Evolutionary conservation across 1,284 basidiomycete species (phyloP), one percentile per base, ranked within the genome.

Genomic region (Apiotrichum sp.): DNA sequence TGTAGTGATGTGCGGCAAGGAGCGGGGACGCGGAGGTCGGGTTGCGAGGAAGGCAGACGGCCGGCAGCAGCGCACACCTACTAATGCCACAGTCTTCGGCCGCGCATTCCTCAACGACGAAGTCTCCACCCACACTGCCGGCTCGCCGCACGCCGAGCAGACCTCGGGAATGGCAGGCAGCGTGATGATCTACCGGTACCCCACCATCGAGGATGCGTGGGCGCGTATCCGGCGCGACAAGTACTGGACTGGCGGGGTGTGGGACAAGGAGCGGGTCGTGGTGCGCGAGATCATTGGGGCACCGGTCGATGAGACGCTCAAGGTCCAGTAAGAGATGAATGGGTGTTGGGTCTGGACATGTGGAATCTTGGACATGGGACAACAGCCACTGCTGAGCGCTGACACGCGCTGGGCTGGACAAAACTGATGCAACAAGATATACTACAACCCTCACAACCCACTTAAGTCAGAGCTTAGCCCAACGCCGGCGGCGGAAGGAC

Each of bases 161-260:
- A 50, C 55, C 29, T 35, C 39, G 4, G 61, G 61, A 13, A 74
- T 76, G 68, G 69, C 64, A 11, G 74, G 74, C 4, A 65, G 62
- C 8, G 56, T 74, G 46, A 70, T 76, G 71, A 56, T 74, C 46
- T 61, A 71, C 58, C 67, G 69, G 32, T 63, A 62, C 43, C 58
- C 62, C 1, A 60, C 59, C 9, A 51, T 74, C 42, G 69, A 67
- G 40, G 64, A 61, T 2, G 67, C 65, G 29, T 74, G 71, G 72
- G 61, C 61, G 35, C 57, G 71, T 50, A 65, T 76, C 51, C 70
- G 68, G 59, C 56, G 56, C 5, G 74, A 76, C 56, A 63, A 69
- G 46, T 76, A 76, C 59, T 76, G 70, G 69, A 70, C 66, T 7
- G 68, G 57, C 14, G 71, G 71, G 22, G 70, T 76, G 7, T 76